Percentiles rank a stretch among this genome's conserved stretches.
These are phyloP conservation scores for Polytrichum commune DNA, from an alignment of 225 moss, liverwort and hornwort species.

Conservation along the genomic window DNA sequence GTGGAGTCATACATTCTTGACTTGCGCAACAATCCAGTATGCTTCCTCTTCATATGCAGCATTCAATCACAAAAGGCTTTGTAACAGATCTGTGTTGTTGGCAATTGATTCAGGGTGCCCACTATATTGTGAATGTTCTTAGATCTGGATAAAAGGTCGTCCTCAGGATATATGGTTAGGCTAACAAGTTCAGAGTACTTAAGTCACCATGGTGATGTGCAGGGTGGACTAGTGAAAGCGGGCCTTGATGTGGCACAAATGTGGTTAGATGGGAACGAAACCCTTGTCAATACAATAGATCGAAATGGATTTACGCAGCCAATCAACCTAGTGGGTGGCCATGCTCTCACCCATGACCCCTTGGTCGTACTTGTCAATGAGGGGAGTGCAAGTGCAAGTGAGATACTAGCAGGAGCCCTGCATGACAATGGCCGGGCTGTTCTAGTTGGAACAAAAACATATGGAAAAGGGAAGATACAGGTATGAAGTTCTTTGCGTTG, in stretches of 20 bases:
- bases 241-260: constrained; percentile 97
- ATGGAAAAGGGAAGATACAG: constrained; percentile 98
- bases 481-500: constrained; percentile 19
- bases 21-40: constrained; percentile 93
- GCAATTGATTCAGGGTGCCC: too few species aligned
- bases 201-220: constrained; percentile 18
- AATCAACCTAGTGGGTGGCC: constrained; percentile 77
- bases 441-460: constrained; percentile 80
- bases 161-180: too few species aligned
- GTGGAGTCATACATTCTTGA: constrained; percentile 90
- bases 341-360: constrained; percentile 85
- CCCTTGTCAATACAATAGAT: constrained; percentile 87
- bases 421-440: constrained; percentile 96
- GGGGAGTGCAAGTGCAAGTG: constrained; percentile 97
- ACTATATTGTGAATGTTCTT: too few species aligned
- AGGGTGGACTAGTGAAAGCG: constrained; percentile 96
- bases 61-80: too few species aligned
- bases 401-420: constrained; percentile 93
- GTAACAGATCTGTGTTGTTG: too few species aligned
- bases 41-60: constrained; percentile 1
- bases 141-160: too few species aligned
- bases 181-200: too few species aligned
- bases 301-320: constrained; percentile 85
- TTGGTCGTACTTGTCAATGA: constrained; percentile 91
- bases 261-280: constrained; percentile 92